A percentile compares a stretch with the other conserved stretches of the same genome.
These are phyloP conservation scores for Diaporthe amygdali DNA, from an alignment of 2,329 filamentous ascomycete species.

Conservation along the genomic window DNA sequence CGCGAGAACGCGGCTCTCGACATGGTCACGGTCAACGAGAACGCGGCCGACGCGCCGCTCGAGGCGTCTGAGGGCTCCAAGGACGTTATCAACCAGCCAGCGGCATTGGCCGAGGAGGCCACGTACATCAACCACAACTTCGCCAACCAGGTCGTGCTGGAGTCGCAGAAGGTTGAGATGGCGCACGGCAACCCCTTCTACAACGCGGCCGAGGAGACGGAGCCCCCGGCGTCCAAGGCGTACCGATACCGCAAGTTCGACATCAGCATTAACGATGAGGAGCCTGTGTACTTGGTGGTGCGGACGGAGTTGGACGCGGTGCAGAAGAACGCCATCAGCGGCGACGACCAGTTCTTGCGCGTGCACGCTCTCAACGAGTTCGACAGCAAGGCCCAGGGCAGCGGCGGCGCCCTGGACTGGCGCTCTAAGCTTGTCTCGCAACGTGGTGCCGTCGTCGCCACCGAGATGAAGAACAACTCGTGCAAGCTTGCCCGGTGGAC, in stretches of 20 bases:
- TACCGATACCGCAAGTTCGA: slow-evolving; percentile 99
- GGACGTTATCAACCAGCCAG: slow-evolving; percentile 93
- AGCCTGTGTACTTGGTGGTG: slow-evolving; percentile 90
- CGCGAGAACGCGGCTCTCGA: slow-evolving; percentile 92
- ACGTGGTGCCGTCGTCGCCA: slow-evolving; percentile 95
- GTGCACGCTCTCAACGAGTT: slow-evolving; percentile 99
- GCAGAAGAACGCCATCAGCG: slow-evolving; percentile 90
- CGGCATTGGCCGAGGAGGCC: slow-evolving; percentile 90
- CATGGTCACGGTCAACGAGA: slow-evolving; percentile 99
- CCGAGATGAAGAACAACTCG: slow-evolving; percentile 99
- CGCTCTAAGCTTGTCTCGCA: slow-evolving; percentile 91
- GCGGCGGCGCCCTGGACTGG: slow-evolving; percentile 96
- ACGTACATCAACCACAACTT: slow-evolving; percentile 99
- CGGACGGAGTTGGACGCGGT: slow-evolving; percentile 95
- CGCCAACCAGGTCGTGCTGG: slow-evolving; percentile 89
- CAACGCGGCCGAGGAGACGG: slow-evolving; percentile 89
- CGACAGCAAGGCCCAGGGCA: slow-evolving; percentile 95
- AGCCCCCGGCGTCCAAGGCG: slow-evolving; percentile 91
- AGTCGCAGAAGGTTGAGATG: slow-evolving; percentile 87
- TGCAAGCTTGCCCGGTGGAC: slow-evolving; percentile 99
- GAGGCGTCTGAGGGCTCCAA: slow-evolving; percentile 92
- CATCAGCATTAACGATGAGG: slow-evolving; percentile 90
- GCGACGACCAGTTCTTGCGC: slow-evolving; percentile 88
- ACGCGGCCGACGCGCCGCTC: slow-evolving; percentile 91
- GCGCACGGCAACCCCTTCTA: slow-evolving; percentile 95